Percentiles rank a stretch among this genome's conserved stretches.
These are phyloP conservation scores for Cyberlindnera mycetangii DNA, from an alignment of 805 yeast genomes.

Conservation along the genomic window DNA sequence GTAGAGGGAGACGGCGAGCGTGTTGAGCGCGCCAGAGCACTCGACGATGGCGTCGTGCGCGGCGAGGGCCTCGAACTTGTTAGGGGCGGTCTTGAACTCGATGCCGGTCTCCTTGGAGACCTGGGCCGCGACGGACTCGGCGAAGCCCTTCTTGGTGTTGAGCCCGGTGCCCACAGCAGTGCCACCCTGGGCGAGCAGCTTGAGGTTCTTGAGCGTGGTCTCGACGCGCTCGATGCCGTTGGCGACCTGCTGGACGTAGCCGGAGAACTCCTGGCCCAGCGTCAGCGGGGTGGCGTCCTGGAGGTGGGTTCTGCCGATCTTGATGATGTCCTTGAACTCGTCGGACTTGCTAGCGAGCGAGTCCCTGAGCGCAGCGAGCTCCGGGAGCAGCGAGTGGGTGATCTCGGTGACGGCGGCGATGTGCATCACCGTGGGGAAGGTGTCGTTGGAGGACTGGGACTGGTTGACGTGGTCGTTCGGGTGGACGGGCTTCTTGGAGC, in stretches of 20 bases:
- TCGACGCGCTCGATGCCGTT: constrained; percentile 90
- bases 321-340: constrained; percentile 86
- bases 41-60: constrained; percentile 98
- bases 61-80: constrained; percentile 98
- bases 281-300: constrained; percentile 99
- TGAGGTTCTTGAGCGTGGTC: constrained; percentile 68
- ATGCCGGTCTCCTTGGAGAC: constrained; percentile 85
- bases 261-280: constrained; percentile 96
- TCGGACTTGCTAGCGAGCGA: constrained; percentile 74
- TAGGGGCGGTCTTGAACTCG: constrained; percentile 91
- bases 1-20: constrained; percentile 88
- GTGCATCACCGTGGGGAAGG: constrained; percentile 99
- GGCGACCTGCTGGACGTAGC: constrained; percentile 89
- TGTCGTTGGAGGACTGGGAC: constrained; percentile 98
- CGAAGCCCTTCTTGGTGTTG: constrained; percentile 90
- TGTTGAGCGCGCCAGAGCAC: constrained; percentile 95
- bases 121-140: constrained; percentile 79
- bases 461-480: constrained; percentile 98
- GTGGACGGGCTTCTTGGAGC: constrained; percentile 92
- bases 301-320: constrained; percentile 97
- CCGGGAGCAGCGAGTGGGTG: constrained; percentile 71
- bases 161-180: constrained; percentile 99
- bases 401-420: constrained; percentile 96
- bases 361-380: constrained; percentile 71
- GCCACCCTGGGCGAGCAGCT: constrained; percentile 96